Percentiles rank a stretch among this genome's conserved stretches.
phyloP scores from a whole-genome alignment of 73 alveolate species.

The Paraurostyla sp. region DNA sequence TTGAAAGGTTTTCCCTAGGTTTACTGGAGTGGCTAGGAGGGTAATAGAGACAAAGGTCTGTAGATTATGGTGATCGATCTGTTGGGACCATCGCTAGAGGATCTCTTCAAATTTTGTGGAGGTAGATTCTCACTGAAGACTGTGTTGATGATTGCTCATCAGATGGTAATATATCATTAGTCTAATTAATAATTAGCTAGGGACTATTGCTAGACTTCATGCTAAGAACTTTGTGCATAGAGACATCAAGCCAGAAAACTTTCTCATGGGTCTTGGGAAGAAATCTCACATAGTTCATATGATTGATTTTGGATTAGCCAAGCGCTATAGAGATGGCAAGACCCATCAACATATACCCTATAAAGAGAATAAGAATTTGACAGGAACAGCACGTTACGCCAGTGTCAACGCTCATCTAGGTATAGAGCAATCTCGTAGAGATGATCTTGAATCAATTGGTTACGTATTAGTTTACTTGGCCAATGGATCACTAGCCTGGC shows the following conservation, averaged over 20 bases:
- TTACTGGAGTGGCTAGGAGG: slow-evolving; percentile 85
- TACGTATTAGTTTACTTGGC: slow-evolving; percentile 81
- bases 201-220: slow-evolving; percentile 74
- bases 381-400: slow-evolving; percentile 98
- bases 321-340: slow-evolving; percentile 86
- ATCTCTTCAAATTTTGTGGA: slow-evolving; percentile 89
- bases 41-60: slow-evolving; percentile 58
- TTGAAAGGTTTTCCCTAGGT: slow-evolving; percentile 85
- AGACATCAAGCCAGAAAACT: slow-evolving; percentile 97
- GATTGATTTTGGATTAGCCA: slow-evolving; percentile 96
- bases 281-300: slow-evolving; percentile 86
- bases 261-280: slow-evolving; percentile 91
- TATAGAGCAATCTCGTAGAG: slow-evolving; percentile 84
- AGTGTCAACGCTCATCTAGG: slow-evolving; percentile 98
- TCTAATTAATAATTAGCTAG: neutral
- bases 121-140: slow-evolving; percentile 87
- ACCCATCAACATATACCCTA: slow-evolving; percentile 93
- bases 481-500: slow-evolving; percentile 81
- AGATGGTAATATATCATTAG: slow-evolving; percentile 67
- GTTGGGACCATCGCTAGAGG: slow-evolving; percentile 93
- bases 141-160: slow-evolving; percentile 83
- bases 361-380: slow-evolving; percentile 94
- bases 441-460: slow-evolving; percentile 84
- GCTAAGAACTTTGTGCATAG: slow-evolving; percentile 93
- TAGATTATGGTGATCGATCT: slow-evolving; percentile 88